Conservation (phyloP, 139 green algal species). For the Chlamydomonas asymmetrica region DNA sequence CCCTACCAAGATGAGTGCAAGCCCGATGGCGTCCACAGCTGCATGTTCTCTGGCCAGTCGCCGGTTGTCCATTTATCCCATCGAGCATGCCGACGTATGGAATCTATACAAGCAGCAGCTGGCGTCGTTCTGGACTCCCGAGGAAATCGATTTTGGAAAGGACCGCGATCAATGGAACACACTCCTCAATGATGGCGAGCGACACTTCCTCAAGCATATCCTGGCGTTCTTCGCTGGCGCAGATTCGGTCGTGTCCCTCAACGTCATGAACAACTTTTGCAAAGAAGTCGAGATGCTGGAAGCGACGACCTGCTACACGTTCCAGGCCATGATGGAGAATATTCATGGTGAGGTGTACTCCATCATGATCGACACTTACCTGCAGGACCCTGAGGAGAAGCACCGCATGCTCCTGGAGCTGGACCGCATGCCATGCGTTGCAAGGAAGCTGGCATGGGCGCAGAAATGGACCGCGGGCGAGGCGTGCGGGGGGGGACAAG, state of each 20-base stretch:
- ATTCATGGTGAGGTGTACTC: constrained; percentile 71
- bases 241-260: constrained; percentile 90
- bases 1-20: too few species aligned
- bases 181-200: constrained; percentile 63
- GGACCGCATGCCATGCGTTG: constrained; percentile 65
- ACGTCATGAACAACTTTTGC: constrained; percentile 62
- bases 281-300: constrained; percentile 83
- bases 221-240: constrained; percentile 89
- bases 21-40: too few species aligned
- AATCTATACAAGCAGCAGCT: constrained; percentile 80
- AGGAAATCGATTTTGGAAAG: constrained; percentile 78
- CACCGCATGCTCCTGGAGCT: constrained; percentile 64
- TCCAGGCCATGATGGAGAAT: constrained; percentile 88
- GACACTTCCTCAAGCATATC: constrained; percentile 82
- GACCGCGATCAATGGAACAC: constrained; percentile 68
- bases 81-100: constrained; percentile 52
- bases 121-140: constrained; percentile 77
- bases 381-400: constrained; percentile 55
- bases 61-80: constrained; percentile 45
- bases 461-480: constrained; percentile 28
- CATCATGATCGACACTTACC: constrained; percentile 73
- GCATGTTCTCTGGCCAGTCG: too few species aligned
- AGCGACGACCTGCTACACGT: constrained; percentile 84
- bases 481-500: too few species aligned
- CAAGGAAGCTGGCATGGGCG: constrained; percentile 56